Evolutionary conservation across 202 grass and related monocot genomes (phyloP).

Genomic region (Dendrocalamus latiflorus): DNA sequence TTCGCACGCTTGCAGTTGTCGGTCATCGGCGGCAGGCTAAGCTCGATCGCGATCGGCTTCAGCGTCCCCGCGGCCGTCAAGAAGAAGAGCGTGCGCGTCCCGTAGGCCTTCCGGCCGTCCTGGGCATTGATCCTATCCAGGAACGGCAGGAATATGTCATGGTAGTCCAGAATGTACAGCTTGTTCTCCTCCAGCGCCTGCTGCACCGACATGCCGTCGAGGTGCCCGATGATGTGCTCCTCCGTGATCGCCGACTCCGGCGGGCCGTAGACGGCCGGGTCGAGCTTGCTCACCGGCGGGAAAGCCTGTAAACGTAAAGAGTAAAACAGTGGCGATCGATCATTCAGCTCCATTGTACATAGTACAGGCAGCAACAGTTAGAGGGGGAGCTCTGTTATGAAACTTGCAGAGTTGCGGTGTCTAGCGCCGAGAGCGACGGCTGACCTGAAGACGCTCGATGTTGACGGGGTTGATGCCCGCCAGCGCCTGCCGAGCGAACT

Average conservation of each 20-base stretch:
- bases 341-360: not conserved
- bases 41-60: conserved; percentile 85
- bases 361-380: not conserved
- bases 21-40: conserved; percentile 55
- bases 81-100: conserved; percentile 84
- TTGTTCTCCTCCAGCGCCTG: conserved; percentile 52
- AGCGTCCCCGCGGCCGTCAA: conserved; percentile 57
- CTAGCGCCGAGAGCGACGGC: not conserved
- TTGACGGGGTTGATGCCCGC: conserved; percentile 88
- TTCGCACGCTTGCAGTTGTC: conserved; percentile 48
- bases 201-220: conserved; percentile 74
- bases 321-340: not conserved
- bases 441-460: conserved; percentile 79
- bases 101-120: conserved; percentile 82
- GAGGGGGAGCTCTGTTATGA: not conserved
- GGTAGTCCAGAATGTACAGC: conserved; percentile 84
- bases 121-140: conserved; percentile 66
- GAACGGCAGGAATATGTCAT: conserved; percentile 82
- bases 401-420: not conserved
- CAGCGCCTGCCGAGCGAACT: conserved; percentile 82
- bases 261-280: conserved; percentile 70
- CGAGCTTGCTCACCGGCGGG: conserved; percentile 72
- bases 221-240: conserved; percentile 57
- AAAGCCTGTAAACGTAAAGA: conserved; percentile 42
- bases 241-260: conserved; percentile 78